These are phyloP conservation scores for Phytophthora syringae DNA, from an alignment of 352 stramenopile species.

Conservation along the genomic window DNA sequence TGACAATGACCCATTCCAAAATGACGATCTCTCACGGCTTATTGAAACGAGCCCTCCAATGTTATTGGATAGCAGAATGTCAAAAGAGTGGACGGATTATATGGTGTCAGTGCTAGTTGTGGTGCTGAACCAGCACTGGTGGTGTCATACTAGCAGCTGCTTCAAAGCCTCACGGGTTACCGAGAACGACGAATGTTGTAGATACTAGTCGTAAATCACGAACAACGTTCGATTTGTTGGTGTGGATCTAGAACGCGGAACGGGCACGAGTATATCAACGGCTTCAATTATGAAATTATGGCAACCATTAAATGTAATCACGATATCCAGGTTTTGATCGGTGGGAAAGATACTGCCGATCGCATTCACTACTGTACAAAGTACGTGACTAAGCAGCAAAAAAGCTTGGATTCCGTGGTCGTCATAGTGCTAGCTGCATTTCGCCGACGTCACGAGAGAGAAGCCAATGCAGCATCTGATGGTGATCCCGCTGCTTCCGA, in stretches of 20 bases:
- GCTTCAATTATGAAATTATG: no score
- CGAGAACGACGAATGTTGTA: not conserved
- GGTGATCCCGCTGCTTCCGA: no score
- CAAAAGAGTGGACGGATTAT: not conserved
- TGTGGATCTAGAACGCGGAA: no score
- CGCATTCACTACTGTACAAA: no score
- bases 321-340: no score
- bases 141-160: conserved; percentile 9
- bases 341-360: no score
- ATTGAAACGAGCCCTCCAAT: no score
- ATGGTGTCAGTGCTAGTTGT: conserved; percentile 3
- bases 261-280: no score
- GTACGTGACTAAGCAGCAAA: not conserved
- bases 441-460: not conserved
- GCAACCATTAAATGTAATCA: no score
- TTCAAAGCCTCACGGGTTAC: conserved; percentile 1
- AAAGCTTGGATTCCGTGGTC: not conserved
- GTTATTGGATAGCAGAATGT: not conserved
- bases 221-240: no score
- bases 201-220: conserved; percentile 3
- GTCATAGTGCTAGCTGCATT: not conserved
- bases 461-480: no score
- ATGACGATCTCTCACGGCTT: not conserved
- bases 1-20: not conserved
- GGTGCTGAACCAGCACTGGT: conserved; percentile 2